These are phyloP conservation scores for Pachysandra terminalis DNA, from an alignment of 164 flowering plant genomes.

Conservation along the genomic window DNA sequence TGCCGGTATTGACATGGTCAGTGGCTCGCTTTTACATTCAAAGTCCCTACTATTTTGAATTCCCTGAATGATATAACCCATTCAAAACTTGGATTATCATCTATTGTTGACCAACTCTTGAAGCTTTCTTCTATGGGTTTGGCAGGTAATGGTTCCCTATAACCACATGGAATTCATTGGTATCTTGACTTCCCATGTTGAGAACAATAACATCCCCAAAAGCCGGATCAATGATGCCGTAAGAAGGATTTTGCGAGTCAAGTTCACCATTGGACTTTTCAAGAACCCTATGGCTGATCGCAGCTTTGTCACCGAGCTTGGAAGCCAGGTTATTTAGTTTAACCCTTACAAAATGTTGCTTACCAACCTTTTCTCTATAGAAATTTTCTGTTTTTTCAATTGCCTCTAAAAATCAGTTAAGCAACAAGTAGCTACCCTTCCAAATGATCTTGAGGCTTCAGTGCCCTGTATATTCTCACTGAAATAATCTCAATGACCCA, in stretches of 20 bases:
- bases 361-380: not conserved
- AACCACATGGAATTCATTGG: conserved; percentile 33
- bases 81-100: too few relatives aligned
- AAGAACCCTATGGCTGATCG: conserved; percentile 34
- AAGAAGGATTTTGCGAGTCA: conserved; percentile 24
- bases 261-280: conserved; percentile 39
- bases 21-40: too few relatives aligned
- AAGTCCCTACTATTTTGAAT: too few relatives aligned
- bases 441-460: too few relatives aligned
- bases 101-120: not conserved
- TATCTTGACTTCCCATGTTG: conserved; percentile 26
- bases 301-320: conserved; percentile 28
- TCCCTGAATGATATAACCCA: too few relatives aligned
- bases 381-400: too few relatives aligned
- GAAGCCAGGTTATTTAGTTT: conserved; percentile 6
- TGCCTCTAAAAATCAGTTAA: not conserved
- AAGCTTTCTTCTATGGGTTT: not conserved
- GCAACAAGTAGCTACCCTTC: too few relatives aligned
- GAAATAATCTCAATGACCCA: not conserved
- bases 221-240: conserved; percentile 46
- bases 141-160: conserved; percentile 39
- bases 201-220: conserved; percentile 34
- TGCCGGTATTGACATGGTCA: conserved; percentile 50
- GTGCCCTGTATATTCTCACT: too few relatives aligned
- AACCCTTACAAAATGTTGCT: not conserved